A percentile compares a stretch with the other conserved stretches of the same genome.
Evolutionary conservation across 163 green algal genomes (phyloP).

Genomic region (Volvox carteri): DNA sequence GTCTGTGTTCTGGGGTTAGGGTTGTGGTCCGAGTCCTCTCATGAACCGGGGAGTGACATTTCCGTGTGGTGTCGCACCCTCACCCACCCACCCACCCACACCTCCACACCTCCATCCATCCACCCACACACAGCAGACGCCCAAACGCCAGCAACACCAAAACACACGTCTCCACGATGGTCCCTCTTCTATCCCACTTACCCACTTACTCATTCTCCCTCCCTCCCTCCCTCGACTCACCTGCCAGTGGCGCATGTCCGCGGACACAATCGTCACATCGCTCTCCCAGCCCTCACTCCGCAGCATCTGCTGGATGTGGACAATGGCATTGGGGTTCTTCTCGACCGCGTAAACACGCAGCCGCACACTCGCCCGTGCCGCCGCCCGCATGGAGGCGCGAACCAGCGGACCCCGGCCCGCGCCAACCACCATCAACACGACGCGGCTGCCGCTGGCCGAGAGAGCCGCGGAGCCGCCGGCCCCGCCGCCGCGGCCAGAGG

Average conservation of each 20-base stretch:
- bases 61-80: too few relatives aligned
- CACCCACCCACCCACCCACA: not conserved
- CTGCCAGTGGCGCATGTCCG: constrained; percentile 93
- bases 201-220: not conserved
- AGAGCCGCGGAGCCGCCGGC: not conserved
- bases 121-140: not conserved
- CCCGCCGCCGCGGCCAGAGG: constrained; percentile 1
- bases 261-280: constrained; percentile 79
- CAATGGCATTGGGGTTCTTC: constrained; percentile 98
- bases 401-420: constrained; percentile 95
- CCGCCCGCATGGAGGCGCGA: constrained; percentile 83
- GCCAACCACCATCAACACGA: constrained; percentile 96
- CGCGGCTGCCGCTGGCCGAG: not conserved
- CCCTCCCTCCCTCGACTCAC: not conserved
- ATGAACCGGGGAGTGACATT: too few relatives aligned
- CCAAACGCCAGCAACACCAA: too few relatives aligned
- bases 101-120: not conserved
- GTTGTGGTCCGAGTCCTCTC: too few relatives aligned
- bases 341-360: constrained; percentile 95
- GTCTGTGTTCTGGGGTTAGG: too few relatives aligned
- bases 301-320: constrained; percentile 75
- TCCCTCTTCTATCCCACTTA: not conserved
- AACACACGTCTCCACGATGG: too few relatives aligned
- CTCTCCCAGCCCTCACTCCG: constrained; percentile 78
- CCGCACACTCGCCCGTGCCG: constrained; percentile 62